phyloP scores from a whole-genome alignment of 768 basidiomycete species.

The Collybia sp. region DNA sequence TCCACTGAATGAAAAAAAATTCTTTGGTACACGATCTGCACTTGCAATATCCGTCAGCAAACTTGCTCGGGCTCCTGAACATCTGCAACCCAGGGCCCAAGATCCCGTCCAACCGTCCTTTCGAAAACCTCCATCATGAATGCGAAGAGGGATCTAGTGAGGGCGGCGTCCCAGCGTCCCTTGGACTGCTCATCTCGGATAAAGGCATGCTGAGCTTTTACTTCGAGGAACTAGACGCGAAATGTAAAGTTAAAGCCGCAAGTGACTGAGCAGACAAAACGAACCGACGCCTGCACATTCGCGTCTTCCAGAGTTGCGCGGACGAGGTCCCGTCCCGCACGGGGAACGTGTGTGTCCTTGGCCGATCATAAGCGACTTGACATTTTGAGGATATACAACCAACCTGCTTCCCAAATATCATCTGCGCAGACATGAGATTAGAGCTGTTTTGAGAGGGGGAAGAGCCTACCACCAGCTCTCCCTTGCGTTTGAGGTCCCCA shows the following conservation, averaged over 20 bases:
- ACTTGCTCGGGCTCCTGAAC: constrained; percentile 68
- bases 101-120: constrained; percentile 78
- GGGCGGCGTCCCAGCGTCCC: constrained; percentile 93
- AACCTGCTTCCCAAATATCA: constrained; percentile 96
- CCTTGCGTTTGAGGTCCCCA: constrained; percentile 75
- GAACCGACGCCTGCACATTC: constrained; percentile 63
- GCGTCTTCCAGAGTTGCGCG: constrained; percentile 81
- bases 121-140: constrained; percentile 96
- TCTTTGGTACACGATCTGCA: not conserved
- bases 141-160: constrained; percentile 72
- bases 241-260: constrained; percentile 3
- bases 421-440: constrained; percentile 32
- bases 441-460: not conserved
- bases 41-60: constrained; percentile 40
- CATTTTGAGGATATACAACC: not conserved
- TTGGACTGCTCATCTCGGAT: constrained; percentile 90
- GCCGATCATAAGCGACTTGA: not conserved
- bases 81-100: constrained; percentile 59
- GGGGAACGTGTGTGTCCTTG: constrained; percentile 91
- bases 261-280: constrained; percentile 15
- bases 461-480: constrained; percentile 72
- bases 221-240: constrained; percentile 81
- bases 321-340: constrained; percentile 81
- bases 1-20: not conserved
- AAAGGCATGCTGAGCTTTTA: constrained; percentile 97